Evolutionary conservation across 2,329 filamentous ascomycete species (phyloP), one percentile per base, ranked within the genome.

Genomic region (Canariomyces notabilis): DNA sequence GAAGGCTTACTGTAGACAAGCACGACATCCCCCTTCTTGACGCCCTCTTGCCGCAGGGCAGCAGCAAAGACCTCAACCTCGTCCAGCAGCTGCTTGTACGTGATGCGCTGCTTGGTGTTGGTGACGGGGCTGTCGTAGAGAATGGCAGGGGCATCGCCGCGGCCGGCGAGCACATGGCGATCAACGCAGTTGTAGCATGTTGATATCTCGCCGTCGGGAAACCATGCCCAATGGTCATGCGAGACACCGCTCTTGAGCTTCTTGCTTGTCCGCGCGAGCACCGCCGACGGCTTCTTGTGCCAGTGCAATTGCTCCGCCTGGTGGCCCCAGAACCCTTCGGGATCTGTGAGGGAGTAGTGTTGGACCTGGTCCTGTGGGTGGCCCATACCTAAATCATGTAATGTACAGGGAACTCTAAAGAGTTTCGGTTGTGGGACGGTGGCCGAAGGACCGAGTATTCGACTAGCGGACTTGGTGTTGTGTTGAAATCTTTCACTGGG

Each of bases 131-230:
- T 91, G 64, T 96, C 90, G 75, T 87, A 96, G 57, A 86, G 80
- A 48, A 97, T 85, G 18, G 90, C 91, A 0, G 83, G 74, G 40
- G 76, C 70, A 37, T 84, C 75, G 12, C 89, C 89, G 54, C 83
- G 73, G n/a, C 90, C 88, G 5, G 79, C 80, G 29, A 78, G 69
- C n/a, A 96, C 89, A 67, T 96, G 90, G 12, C 90, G 77, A 66
- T 95, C 89, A 12, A 96, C 72, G 62, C 89, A 94, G 64, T 96
- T 97, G 72, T 89, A 95, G 56, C 86, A 89, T 0, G 89, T 95
- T 32, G 86, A 93, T 57, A 97, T 87, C 69, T 93, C 82, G 52
- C 90, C 91, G 52, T 82, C 87, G 0, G 87, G 80, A 57, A 95
- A 96, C 91, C 91, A 97, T 52, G 81, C 79, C 89, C 90, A 96